Evolutionary conservation across 108 stramenopile genomes (phyloP).

Genomic region (Pseudonitzschia delicatissima): DNA sequence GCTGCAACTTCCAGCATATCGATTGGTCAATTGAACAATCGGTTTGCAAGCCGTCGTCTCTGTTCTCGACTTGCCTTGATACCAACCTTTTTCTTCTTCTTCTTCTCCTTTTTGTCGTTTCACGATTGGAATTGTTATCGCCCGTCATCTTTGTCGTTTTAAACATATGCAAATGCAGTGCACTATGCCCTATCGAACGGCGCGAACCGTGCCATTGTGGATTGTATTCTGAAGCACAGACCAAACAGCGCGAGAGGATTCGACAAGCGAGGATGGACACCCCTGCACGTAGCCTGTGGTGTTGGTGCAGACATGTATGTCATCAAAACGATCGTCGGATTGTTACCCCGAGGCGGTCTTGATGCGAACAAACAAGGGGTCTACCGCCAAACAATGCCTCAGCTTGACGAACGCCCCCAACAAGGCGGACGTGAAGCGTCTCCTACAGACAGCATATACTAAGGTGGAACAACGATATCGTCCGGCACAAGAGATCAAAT

Average conservation of each 20-base stretch:
- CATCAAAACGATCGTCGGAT: constrained; percentile 51
- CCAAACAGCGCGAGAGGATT: constrained; percentile 55
- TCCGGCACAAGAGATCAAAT: constrained; percentile 16
- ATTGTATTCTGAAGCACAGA: constrained; percentile 39
- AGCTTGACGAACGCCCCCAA: constrained; percentile 34
- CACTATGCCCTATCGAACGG: constrained; percentile 74
- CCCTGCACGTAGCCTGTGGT: constrained; percentile 78
- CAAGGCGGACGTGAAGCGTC: constrained; percentile 30
- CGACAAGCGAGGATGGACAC: constrained; percentile 68
- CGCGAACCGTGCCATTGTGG: constrained; percentile 41
- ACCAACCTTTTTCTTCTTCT: no score
- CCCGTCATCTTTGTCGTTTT: no score
- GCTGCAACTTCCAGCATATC: no score
- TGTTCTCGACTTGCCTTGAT: no score
- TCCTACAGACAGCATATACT: constrained; percentile 22
- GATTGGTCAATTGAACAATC: no score
- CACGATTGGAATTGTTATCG: no score
- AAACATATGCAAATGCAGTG: no score
- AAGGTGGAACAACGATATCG: constrained; percentile 27
- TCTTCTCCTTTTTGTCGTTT: no score
- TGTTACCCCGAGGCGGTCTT: constrained; percentile 78
- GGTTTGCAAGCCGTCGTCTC: no score
- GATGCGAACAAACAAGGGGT: constrained; percentile 59
- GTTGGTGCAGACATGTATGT: constrained; percentile 65
- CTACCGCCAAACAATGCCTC: constrained; percentile 51